phyloP scores from a whole-genome alignment of 2,329 filamentous ascomycete genomes.

The Fusarium abutilonis region DNA sequence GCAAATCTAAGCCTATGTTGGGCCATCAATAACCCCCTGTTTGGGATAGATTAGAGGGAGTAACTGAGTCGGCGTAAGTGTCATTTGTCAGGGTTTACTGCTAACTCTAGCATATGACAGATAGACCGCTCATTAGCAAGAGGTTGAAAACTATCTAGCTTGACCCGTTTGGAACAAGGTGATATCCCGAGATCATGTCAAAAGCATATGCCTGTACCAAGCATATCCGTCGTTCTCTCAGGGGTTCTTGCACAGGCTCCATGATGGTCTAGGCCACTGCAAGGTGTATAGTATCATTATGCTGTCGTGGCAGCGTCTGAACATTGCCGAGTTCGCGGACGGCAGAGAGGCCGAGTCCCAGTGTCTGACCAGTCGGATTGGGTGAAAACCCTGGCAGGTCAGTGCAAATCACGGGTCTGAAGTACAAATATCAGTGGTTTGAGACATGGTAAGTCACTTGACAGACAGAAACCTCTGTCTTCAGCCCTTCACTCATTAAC shows the following conservation, averaged over 20 bases:
- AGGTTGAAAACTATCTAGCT: not conserved
- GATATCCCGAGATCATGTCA: slow-evolving; percentile 2
- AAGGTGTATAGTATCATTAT: slow-evolving; percentile 9
- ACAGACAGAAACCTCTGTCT: not conserved
- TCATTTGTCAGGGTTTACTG: not conserved
- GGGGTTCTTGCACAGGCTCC: slow-evolving; percentile 1
- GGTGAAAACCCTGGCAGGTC: slow-evolving; percentile 24
- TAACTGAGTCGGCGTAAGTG: not conserved
- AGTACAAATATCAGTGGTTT: slow-evolving; percentile 20
- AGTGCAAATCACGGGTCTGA: slow-evolving; percentile 21
- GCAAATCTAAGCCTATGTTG: too few relatives aligned
- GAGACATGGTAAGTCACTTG: slow-evolving; percentile 32
- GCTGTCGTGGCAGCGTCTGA: slow-evolving; percentile 36
- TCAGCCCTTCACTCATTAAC: slow-evolving; percentile 12
- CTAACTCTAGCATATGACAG: slow-evolving; percentile 3
- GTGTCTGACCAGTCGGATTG: slow-evolving; percentile 35
- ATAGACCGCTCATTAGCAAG: slow-evolving; percentile 15
- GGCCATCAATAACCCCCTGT: not conserved
- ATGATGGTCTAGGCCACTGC: not conserved
- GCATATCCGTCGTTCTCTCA: not conserved
- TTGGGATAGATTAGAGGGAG: not conserved
- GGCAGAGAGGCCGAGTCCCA: slow-evolving; percentile 23
- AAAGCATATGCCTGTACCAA: not conserved
- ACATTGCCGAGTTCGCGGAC: slow-evolving; percentile 18
- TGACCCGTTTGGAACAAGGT: not conserved